Evolutionary conservation across 352 stramenopile species (phyloP), one percentile per base, ranked within the genome.

Genomic region (Phytophthora megakarya): DNA sequence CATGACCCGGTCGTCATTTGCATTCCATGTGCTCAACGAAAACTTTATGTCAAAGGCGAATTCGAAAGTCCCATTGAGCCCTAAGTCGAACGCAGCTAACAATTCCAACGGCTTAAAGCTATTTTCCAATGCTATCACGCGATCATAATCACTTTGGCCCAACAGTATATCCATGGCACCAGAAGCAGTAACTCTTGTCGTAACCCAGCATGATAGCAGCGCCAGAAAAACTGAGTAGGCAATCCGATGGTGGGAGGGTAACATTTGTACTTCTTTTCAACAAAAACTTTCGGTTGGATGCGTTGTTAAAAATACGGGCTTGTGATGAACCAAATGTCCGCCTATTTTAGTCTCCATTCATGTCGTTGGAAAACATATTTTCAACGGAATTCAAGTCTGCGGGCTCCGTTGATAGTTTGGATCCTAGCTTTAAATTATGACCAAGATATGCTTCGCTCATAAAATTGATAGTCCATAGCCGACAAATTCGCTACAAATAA

Each of bases 1-100:
- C 80, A 88, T 72, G 5, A 67, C 76, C 4, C 80, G 78, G 5
- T 67, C 69, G n/a, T 51, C 26, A 43, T 63, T 59, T 2, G 69
- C 67, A 3, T 67, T 18, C 0, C 68, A 61, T 3, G 76, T 55
- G 13, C 72, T 53, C 25, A 87, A 30, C 1, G 61, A 44, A 25
- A 89, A 70, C n/a, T 80, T 35, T 30, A 84, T 73, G 19, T 61
- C 63, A 3, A 72, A 42, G 30, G 30, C 37, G 16, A 72, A 33
- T 9, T 68, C 39, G 37, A 72, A 72, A 35, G 58, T 39, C 40
- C 72, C 78, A 11, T 62, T 54, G 5, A 50, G 46, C 3, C 67
- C 65, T 11, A 89, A 42, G 3, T 67, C 61, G 48, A 75, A 84
- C 15, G 66, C 59, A 19, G 76, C 65, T 5, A 89, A 47, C 19